Conservation (phyloP, 2,329 filamentous ascomycete genomes). For the Alternaria gansuensis region DNA sequence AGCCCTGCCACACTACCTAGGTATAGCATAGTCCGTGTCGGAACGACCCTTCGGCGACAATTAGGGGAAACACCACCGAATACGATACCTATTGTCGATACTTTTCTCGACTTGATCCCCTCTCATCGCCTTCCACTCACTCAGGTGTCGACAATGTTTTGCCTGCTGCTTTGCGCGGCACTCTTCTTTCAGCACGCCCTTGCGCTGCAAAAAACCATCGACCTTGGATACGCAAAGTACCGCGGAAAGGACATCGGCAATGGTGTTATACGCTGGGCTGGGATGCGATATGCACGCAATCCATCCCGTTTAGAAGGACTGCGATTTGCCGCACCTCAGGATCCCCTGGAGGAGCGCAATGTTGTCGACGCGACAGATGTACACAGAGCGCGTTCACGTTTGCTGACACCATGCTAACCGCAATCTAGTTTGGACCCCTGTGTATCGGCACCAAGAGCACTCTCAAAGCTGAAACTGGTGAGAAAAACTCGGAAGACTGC, state of each 20-base stretch:
- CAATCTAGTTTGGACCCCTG: slow-evolving; percentile 43
- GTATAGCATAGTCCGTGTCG: slow-evolving; percentile 14
- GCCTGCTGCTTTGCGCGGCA: slow-evolving; percentile 36
- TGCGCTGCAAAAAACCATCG: slow-evolving; percentile 59
- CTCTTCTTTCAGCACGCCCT: slow-evolving; percentile 33
- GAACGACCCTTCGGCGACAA: slow-evolving; percentile 5
- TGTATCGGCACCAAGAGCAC: slow-evolving; percentile 43
- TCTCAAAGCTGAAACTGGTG: slow-evolving; percentile 41
- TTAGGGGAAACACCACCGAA: slow-evolving; percentile 9
- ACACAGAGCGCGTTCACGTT: slow-evolving; percentile 5
- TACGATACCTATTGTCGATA: slow-evolving; percentile 1
- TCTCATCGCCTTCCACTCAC: slow-evolving; percentile 1
- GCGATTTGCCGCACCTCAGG: slow-evolving; percentile 72
- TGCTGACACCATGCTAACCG: slow-evolving; percentile 17
- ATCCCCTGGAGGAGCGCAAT: slow-evolving; percentile 61
- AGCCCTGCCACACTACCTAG: neutral
- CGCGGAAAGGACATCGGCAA: slow-evolving; percentile 63
- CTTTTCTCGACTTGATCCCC: neutral
- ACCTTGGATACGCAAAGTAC: slow-evolving; percentile 74
- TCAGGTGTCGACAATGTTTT: slow-evolving; percentile 27
- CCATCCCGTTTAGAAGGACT: slow-evolving; percentile 45
- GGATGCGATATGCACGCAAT: slow-evolving; percentile 71
- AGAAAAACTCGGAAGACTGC: slow-evolving; percentile 51
- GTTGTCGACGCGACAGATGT: slow-evolving; percentile 61
- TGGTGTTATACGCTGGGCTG: slow-evolving; percentile 75